Evolutionary conservation across 2,329 filamentous ascomycete genomes (phyloP), one percentile per base, ranked within the genome.

Genomic region (Periconia sp.): DNA sequence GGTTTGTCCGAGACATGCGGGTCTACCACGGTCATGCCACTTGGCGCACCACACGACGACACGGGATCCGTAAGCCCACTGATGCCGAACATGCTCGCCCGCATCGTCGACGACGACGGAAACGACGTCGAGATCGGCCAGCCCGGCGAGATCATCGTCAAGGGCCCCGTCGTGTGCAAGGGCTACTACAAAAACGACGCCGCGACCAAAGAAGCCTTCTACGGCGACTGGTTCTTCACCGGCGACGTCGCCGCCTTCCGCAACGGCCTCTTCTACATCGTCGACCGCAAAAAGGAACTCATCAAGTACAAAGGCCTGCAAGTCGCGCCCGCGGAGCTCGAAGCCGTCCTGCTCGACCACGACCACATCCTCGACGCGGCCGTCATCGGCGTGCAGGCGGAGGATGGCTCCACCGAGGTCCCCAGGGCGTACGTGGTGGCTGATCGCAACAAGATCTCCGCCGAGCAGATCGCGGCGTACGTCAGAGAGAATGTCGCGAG

Each of bases 1-100:
- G 84, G 85, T 0, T 64, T 85, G 41, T 85, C 80, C 43, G 84
- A 86, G 69, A 84, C 82, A 7, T 74, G 69, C 0, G 74, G 81
- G 1, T 74, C 74, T 0, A 76, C 81, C 7, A 85, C 82, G 0
- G 53, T 75, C 23, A 74, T 79, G 55, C 76, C 77, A 0, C 68
- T 72, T 9, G 76, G 72, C 0, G 66, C 69, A 47, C 23, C 23
- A 5, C 62, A 63, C 11, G 78, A 80, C 49, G 72, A 74, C 10
- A 78, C 77, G 1, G 81, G 81, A 2, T 81, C 79, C 31, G 74
- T 84, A 6, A 70, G 73, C 1, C 65, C 69, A 8, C 60, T 81
- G 27, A 62, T 79, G 0, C 73, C 77, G 0, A 78, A 77, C 50
- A 69, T 71, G 63, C 30, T 63, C 0, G 62, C 62, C 1, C 61